Evolutionary conservation across 2,329 filamentous ascomycete genomes (phyloP).

Genomic region (Fusarium virguliforme): DNA sequence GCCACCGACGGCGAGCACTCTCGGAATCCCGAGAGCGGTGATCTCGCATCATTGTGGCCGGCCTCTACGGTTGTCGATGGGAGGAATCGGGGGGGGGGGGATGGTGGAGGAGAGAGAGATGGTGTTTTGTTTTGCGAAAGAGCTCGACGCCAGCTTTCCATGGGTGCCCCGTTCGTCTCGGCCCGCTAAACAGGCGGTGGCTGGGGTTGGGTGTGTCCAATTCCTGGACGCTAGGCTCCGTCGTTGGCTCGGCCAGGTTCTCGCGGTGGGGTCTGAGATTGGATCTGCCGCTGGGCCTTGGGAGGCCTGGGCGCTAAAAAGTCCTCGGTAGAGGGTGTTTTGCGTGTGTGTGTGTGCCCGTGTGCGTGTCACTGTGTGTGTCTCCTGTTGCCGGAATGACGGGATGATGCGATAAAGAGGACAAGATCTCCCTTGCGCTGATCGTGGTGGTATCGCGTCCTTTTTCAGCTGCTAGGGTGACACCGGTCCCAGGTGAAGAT

Average conservation of each 20-base stretch:
- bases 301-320: slow-evolving; percentile 27
- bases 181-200: slow-evolving; percentile 53
- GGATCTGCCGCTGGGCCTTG: slow-evolving; percentile 39
- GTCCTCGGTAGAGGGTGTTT: slow-evolving; percentile 16
- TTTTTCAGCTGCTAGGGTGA: neutral
- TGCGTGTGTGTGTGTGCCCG: neutral
- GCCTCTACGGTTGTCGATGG: slow-evolving; percentile 47
- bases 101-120: slow-evolving; percentile 23
- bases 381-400: neutral
- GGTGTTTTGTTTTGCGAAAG: slow-evolving; percentile 52
- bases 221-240: slow-evolving; percentile 34
- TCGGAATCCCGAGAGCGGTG: slow-evolving; percentile 71
- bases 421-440: slow-evolving; percentile 7
- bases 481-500: slow-evolving; percentile 3
- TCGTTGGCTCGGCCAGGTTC: slow-evolving; percentile 42
- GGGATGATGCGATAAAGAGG: slow-evolving; percentile 5
- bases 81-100: slow-evolving; percentile 19
- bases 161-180: slow-evolving; percentile 48
- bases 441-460: neutral
- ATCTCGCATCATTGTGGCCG: slow-evolving; percentile 68
- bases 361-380: too few relatives aligned
- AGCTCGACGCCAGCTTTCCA: slow-evolving; percentile 46
- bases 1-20: slow-evolving; percentile 67
- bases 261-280: slow-evolving; percentile 44
- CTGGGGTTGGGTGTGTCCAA: slow-evolving; percentile 48